These are phyloP conservation scores for Xylaria sp. DNA, from an alignment of 2,329 filamentous ascomycete genomes.

Conservation along the genomic window DNA sequence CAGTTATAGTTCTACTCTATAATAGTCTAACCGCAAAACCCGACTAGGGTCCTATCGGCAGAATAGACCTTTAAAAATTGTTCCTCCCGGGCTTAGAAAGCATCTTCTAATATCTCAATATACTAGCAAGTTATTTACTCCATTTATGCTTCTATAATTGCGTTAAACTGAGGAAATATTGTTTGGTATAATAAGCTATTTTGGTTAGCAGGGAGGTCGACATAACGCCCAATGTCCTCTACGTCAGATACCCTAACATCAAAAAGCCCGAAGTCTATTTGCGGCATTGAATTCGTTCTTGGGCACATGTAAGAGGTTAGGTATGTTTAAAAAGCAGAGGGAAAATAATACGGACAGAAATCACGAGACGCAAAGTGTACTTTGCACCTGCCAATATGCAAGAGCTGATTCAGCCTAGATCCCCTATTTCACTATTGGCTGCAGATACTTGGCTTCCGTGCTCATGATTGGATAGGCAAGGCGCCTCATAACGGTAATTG, in stretches of 20 bases:
- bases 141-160: slow-evolving; percentile 24
- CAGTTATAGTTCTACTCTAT: slow-evolving; percentile 21
- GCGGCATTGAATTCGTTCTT: slow-evolving; percentile 22
- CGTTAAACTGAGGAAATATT: slow-evolving; percentile 27
- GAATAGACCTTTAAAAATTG: slow-evolving; percentile 26
- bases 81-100: slow-evolving; percentile 18
- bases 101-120: slow-evolving; percentile 28
- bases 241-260: slow-evolving; percentile 21
- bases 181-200: slow-evolving; percentile 27
- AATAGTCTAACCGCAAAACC: slow-evolving; percentile 29
- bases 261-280: slow-evolving; percentile 25
- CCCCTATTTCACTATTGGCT: no score
- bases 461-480: no score
- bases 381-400: no score
- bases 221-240: slow-evolving; percentile 22
- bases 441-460: no score
- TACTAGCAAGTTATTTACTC: slow-evolving; percentile 28
- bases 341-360: no score
- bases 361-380: no score
- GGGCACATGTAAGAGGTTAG: slow-evolving; percentile 2
- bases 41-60: slow-evolving; percentile 22
- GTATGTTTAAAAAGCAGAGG: no score
- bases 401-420: no score
- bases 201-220: slow-evolving; percentile 24
- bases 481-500: no score